Evolutionary conservation across 2,329 filamentous ascomycete genomes (phyloP).

Genomic region (Diaporthe citrichinensis): DNA sequence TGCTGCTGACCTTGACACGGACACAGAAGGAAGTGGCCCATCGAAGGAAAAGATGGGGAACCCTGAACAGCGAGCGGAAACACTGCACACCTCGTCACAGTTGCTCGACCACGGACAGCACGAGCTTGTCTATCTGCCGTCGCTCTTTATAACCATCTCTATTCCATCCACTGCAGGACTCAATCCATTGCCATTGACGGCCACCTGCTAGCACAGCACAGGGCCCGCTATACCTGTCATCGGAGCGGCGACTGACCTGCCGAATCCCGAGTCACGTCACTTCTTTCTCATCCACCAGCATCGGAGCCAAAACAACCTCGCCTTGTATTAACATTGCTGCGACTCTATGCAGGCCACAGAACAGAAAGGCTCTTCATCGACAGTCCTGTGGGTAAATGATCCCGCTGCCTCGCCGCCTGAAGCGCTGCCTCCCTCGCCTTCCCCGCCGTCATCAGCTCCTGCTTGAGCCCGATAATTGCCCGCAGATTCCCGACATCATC

Average conservation of each 20-base stretch:
- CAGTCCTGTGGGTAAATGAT: background rate
- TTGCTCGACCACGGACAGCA: background rate
- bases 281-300: background rate
- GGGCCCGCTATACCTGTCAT: background rate
- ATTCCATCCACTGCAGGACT: background rate
- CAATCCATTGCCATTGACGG: background rate
- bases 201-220: background rate
- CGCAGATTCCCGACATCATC: background rate
- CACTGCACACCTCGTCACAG: background rate
- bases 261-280: slow-evolving; percentile 7
- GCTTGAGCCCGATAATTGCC: slow-evolving; percentile 5
- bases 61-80: slow-evolving; percentile 10
- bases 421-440: background rate
- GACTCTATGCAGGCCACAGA: background rate
- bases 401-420: background rate
- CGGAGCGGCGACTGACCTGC: background rate
- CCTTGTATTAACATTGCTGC: background rate
- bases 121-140: background rate
- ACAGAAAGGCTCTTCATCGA: background rate
- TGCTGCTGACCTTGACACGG: background rate
- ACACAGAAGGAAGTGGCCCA: background rate
- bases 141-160: background rate
- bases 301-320: background rate
- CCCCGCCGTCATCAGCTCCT: background rate
- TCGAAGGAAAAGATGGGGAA: slow-evolving; percentile 38